Conservation (phyloP, 2,329 filamentous ascomycete genomes). For the Fusarium caatingaense region DNA sequence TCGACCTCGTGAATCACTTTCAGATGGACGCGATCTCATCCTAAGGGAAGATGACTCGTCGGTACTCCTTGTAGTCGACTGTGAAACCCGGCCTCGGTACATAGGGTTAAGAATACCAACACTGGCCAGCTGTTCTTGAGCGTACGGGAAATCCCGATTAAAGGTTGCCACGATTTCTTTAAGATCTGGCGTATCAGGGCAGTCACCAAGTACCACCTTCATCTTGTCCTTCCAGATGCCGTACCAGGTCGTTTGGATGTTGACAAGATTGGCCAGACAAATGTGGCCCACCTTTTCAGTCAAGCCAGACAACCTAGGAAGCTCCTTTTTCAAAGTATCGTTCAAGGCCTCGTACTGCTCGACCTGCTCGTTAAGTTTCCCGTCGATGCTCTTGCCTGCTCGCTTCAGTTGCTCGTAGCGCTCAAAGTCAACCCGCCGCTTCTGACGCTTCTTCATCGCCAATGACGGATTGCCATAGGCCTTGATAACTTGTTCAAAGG, state of each 20-base stretch:
- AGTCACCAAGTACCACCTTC: conserved; percentile 75
- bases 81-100: conserved; percentile 68
- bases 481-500: conserved; percentile 81
- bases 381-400: conserved; percentile 85
- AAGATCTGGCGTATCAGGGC: conserved; percentile 71
- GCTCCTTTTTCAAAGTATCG: conserved; percentile 90
- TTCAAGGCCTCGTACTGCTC: conserved; percentile 93
- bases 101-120: conserved; percentile 83
- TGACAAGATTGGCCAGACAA: conserved; percentile 84
- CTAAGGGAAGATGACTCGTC: conserved; percentile 61
- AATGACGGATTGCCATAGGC: conserved; percentile 85
- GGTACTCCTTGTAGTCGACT: conserved; percentile 67
- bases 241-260: conserved; percentile 87
- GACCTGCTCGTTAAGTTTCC: conserved; percentile 83
- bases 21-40: conserved; percentile 61
- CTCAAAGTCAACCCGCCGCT: conserved; percentile 90
- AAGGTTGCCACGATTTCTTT: conserved; percentile 82
- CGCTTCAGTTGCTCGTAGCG: conserved; percentile 82
- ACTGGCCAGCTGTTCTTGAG: conserved; percentile 76
- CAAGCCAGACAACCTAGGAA: conserved; percentile 83
- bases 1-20: conserved; percentile 64
- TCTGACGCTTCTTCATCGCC: conserved; percentile 93
- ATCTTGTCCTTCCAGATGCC: conserved; percentile 86
- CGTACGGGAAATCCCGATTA: conserved; percentile 79
- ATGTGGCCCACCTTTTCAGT: conserved; percentile 88